Evolutionary conservation across 495 filamentous ascomycete species (phyloP).

Genomic region (Trichocladium antarcticum): DNA sequence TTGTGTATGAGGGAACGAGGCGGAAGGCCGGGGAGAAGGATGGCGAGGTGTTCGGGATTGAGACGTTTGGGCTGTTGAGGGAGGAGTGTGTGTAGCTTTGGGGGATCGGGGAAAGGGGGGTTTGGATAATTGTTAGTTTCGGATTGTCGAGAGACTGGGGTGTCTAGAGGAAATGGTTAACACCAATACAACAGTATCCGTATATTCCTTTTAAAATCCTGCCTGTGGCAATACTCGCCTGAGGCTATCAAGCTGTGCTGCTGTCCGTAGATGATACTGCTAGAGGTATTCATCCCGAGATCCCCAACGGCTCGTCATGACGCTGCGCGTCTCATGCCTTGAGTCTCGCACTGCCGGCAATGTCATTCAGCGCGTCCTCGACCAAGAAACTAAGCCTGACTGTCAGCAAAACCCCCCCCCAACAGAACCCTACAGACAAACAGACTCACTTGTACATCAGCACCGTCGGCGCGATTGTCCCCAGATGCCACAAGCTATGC

Average conservation of each 20-base stretch:
- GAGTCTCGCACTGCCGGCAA: constrained; percentile 34
- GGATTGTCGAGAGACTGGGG: too few species aligned
- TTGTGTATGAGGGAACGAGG: constrained; percentile 28
- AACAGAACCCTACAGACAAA: constrained; percentile 11
- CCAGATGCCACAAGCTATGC: constrained; percentile 91
- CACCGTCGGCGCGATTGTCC: constrained; percentile 77
- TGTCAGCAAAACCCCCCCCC: background rate
- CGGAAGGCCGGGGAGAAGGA: constrained; percentile 28
- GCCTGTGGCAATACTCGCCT: too few species aligned
- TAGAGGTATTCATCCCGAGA: too few species aligned
- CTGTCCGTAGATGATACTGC: too few species aligned
- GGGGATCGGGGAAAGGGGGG: too few species aligned
- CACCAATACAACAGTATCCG: too few species aligned
- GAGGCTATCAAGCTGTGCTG: too few species aligned
- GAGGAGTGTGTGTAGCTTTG: constrained; percentile 19
- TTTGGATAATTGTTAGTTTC: too few species aligned
- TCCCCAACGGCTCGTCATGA: too few species aligned
- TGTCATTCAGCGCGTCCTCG: constrained; percentile 66
- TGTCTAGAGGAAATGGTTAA: too few species aligned
- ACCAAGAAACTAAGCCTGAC: constrained; percentile 53
- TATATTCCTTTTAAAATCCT: too few species aligned
- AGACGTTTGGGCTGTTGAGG: constrained; percentile 26
- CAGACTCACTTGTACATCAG: constrained; percentile 86
- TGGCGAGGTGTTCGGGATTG: constrained; percentile 23
- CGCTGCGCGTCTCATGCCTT: constrained; percentile 20